Base-by-base conservation (phyloP, 2,329 filamentous ascomycete genomes). In the Colletotrichum sp. region DNA sequence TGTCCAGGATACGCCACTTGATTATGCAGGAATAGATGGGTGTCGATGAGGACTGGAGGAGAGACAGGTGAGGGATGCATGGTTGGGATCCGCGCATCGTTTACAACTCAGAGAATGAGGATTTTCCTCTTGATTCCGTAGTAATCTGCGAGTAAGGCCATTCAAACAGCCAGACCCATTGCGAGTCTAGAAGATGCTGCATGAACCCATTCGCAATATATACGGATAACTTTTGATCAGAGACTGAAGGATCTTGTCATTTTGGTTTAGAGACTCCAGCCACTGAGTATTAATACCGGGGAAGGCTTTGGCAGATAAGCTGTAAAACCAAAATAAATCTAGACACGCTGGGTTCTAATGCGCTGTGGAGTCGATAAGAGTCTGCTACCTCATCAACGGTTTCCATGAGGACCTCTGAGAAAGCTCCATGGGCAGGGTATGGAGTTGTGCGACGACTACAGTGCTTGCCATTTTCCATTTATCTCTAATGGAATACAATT, bases 391-490 rank as follows among this genome's bases (percentile, higher is more conserved):
- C 39, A 44, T 44, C 39, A 10, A 44, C 18, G 39, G 0, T n/a
- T n/a, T 9, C 5, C 3, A 18, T 12, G 18, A 44, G 18, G 16
- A 3, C 18, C 39, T 49, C 36, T 44, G 16, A 44, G 8, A 16
- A 44, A 8, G 36, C 39, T 44, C 16, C 2, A 0, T 44, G 8
- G 16, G 16, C 39, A 49, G 6, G 6, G 2, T 3, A 52, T 52
- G 6, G 0, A 21, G 4, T 2, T 2, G 12, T 21, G n/a, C 8
- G 44, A 52, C n/a, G 44, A 52, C 8, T 0, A 52, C 0, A 52
- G n/a, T 5, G 6, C 6, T 0, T 0, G 39, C 5, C 39, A 1
- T n/a, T 0, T 49, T 0, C 7, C n/a, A 2, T 52, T 1, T 52
- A 13, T 52, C 0, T 52, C 10, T 15, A 1, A 3, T 2, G 44